Percentiles rank a stretch among this genome's conserved stretches.
Conservation (phyloP, 352 stramenopile genomes). For the Aphanomyces astaci region DNA sequence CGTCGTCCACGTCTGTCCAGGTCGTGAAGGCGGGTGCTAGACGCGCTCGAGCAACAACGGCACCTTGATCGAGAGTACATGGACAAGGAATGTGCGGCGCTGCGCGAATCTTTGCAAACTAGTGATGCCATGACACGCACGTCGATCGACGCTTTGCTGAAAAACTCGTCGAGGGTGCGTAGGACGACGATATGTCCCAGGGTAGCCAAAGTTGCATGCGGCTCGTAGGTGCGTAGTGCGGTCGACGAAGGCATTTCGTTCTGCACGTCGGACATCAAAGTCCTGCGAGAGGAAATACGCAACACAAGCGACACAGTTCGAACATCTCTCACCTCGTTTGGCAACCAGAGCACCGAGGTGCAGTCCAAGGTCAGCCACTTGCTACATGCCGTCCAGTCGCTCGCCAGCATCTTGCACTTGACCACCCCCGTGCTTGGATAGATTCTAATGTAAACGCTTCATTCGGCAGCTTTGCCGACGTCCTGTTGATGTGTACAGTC, state of each 20-base stretch:
- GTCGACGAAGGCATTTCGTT: conserved; percentile 7
- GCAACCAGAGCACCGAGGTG: not conserved
- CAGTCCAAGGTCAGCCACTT: conserved; percentile 5
- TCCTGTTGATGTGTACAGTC: not conserved
- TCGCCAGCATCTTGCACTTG: conserved; percentile 8
- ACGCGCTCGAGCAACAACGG: not conserved
- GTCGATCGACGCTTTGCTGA: not conserved
- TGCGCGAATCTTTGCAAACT: not conserved
- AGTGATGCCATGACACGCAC: not conserved
- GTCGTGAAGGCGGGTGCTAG: not conserved
- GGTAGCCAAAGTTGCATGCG: too few species aligned
- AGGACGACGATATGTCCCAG: too few species aligned
- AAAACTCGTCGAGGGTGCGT: not conserved
- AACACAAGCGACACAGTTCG: not conserved
- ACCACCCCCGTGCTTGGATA: not conserved
- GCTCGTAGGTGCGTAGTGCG: not conserved
- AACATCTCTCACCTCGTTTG: not conserved
- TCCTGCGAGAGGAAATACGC: not conserved
- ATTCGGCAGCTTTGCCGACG: too few species aligned
- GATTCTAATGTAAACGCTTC: too few species aligned
- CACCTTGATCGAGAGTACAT: not conserved
- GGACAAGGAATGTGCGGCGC: not conserved
- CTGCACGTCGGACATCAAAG: not conserved
- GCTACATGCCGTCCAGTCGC: conserved; percentile 6
- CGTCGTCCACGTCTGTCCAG: not conserved